phyloP scores from a whole-genome alignment of 352 stramenopile species.

The Pythium dissotocum region DNA sequence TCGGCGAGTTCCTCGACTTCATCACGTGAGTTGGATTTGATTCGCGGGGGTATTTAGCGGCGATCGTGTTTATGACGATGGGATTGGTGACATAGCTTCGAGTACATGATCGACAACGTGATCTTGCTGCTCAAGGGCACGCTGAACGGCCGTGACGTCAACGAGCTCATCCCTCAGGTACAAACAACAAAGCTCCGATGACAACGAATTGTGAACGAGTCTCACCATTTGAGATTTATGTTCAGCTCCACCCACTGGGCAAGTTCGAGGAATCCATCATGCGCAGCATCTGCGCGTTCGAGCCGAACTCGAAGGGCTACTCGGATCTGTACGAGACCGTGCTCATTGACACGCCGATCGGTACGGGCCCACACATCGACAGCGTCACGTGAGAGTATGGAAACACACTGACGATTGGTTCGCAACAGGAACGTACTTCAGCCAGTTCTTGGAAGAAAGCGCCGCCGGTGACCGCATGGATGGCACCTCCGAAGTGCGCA shows the following conservation, averaged over 20 bases:
- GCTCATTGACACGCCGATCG: constrained; percentile 98
- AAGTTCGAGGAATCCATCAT: constrained; percentile 99
- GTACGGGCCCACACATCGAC: too few relatives aligned
- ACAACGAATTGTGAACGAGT: background rate
- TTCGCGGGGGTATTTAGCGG: background rate
- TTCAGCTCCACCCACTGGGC: constrained; percentile 96
- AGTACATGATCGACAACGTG: constrained; percentile 99
- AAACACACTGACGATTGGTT: background rate
- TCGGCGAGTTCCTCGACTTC: constrained; percentile 98
- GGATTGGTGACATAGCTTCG: constrained; percentile 61
- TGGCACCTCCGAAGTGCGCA: constrained; percentile 89
- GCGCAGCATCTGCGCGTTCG: constrained; percentile 98
- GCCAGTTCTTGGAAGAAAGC: constrained; percentile 96
- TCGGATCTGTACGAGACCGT: constrained; percentile 99
- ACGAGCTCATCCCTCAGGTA: constrained; percentile 96
- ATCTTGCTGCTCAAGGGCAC: constrained; percentile 99
- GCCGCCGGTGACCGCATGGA: constrained; percentile 81
- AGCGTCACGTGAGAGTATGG: too few relatives aligned
- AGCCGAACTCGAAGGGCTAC: constrained; percentile 97
- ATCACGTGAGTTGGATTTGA: constrained; percentile 89
- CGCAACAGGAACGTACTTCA: constrained; percentile 94
- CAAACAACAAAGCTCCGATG: background rate
- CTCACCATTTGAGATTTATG: background rate
- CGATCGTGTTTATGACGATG: background rate
- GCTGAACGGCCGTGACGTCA: constrained; percentile 95